phyloP scores from a whole-genome alignment of 805 yeast genomes.

The Pichia sporocuriosa region DNA sequence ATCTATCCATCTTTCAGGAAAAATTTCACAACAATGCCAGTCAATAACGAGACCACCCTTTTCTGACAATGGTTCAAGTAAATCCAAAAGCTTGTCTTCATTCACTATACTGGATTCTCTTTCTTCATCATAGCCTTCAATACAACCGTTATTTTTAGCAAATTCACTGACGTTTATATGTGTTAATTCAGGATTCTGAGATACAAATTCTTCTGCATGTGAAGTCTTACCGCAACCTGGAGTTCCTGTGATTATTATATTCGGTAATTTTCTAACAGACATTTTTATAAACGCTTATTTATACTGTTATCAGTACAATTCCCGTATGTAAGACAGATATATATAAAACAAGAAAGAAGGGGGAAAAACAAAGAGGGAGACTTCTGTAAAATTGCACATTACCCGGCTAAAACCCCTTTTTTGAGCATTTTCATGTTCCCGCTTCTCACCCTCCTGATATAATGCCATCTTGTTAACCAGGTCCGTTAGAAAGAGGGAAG shows the following conservation, averaged over 20 bases:
- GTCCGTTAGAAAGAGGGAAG: too few species aligned
- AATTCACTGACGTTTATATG: slow-evolving; percentile 69
- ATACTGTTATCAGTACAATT: too few species aligned
- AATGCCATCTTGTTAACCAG: not conserved
- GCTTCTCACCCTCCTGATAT: not conserved
- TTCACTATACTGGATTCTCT: slow-evolving; percentile 86
- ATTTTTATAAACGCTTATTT: slow-evolving; percentile 13
- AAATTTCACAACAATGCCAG: slow-evolving; percentile 96
- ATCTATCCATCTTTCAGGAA: slow-evolving; percentile 90
- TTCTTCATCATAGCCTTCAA: slow-evolving; percentile 79
- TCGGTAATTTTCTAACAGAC: slow-evolving; percentile 43
- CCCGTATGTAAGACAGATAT: too few species aligned
- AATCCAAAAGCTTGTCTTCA: slow-evolving; percentile 82
- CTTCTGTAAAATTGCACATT: not conserved
- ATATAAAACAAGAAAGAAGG: too few species aligned
- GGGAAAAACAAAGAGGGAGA: too few species aligned
- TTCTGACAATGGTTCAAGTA: slow-evolving; percentile 67
- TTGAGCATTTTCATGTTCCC: not conserved
- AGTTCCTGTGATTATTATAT: slow-evolving; percentile 89
- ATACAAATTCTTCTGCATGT: slow-evolving; percentile 50
- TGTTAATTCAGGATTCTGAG: slow-evolving; percentile 42
- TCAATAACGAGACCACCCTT: slow-evolving; percentile 88
- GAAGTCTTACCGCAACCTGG: slow-evolving; percentile 88
- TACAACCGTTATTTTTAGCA: slow-evolving; percentile 70
- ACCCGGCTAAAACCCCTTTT: slow-evolving; percentile 4